Base-by-base conservation (phyloP, 1,284 basidiomycete species). In the Rhizoctonia solani region DNA sequence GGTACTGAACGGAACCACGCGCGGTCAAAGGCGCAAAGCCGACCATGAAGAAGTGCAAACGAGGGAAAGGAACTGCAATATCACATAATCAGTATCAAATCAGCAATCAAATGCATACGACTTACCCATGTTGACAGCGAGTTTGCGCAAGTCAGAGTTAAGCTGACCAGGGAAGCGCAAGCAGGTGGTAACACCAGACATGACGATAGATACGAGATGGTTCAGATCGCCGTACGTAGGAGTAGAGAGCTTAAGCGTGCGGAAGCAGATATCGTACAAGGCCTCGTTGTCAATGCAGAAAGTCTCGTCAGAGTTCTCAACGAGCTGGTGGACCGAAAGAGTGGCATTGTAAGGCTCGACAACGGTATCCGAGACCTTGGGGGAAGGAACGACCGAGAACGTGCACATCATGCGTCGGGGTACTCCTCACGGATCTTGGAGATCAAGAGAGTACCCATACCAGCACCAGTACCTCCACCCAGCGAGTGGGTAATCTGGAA, bases 1-100 rank as follows among this genome's bases (percentile, higher is more conserved):
- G 92, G 85, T 93, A 96, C 75, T 93, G 90, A 74, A 93, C 90
- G 77, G 92, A 95, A 70, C 93, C 93, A 46, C 93, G 89, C 34
- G 95, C 92, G 69, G 95, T 97, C 69, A 98, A 81, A 41, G 95
- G 95, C 69, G 96, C 95, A 74, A 93, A 98, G 72, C 95, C 95
- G 73, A 94, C 94, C 89, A 97, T 93, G 87, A 98, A 98, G 87
- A 98, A 98, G 81, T 98, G 96, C 49, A 98, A 89, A 89, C 95
- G 93, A 69, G 94, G 94, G 92, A 97, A 96, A 52, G 95, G 94
- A 79, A 95, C 90, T 92, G 58, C 63, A 27, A 4, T 56, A 34
- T 34, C 32, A 50, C 25, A 37, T 19, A 53, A 68, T 72, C 37
- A 72, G 53, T 52, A 4, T 16, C 56, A 13, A 63, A n/a, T 16